Conservation (phyloP, 2,329 filamentous ascomycete genomes). For the Botrytis squamosa region DNA sequence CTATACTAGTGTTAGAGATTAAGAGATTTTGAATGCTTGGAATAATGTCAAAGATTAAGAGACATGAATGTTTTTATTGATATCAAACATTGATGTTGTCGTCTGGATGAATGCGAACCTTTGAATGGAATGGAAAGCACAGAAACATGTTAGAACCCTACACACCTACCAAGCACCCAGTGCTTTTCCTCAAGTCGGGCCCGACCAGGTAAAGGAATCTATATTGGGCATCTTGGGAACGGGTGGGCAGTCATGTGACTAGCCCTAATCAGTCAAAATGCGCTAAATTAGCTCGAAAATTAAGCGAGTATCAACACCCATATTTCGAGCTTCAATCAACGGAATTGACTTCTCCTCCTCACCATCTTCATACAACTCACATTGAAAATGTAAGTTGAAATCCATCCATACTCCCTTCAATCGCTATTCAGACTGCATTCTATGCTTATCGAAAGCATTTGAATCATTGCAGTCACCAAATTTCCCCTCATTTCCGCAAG, state of each 20-base stretch:
- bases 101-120: background rate
- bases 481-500: background rate
- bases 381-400: constrained; percentile 15
- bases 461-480: background rate
- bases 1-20: background rate
- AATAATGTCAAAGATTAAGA: too few species aligned
- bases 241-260: background rate
- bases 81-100: background rate
- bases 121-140: background rate
- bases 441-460: background rate
- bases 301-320: constrained; percentile 7
- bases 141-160: background rate
- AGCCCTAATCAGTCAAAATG: background rate
- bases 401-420: background rate
- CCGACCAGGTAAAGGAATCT: constrained; percentile 1
- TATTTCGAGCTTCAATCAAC: constrained; percentile 3
- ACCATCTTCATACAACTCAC: background rate
- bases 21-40: background rate
- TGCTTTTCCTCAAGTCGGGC: background rate
- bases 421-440: background rate
- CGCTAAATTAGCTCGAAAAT: constrained; percentile 10
- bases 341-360: background rate
- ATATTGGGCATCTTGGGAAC: background rate
- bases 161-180: background rate
- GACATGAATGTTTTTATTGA: background rate